phyloP scores from a whole-genome alignment of 768 basidiomycete species.

The Lyophyllum decastes region DNA sequence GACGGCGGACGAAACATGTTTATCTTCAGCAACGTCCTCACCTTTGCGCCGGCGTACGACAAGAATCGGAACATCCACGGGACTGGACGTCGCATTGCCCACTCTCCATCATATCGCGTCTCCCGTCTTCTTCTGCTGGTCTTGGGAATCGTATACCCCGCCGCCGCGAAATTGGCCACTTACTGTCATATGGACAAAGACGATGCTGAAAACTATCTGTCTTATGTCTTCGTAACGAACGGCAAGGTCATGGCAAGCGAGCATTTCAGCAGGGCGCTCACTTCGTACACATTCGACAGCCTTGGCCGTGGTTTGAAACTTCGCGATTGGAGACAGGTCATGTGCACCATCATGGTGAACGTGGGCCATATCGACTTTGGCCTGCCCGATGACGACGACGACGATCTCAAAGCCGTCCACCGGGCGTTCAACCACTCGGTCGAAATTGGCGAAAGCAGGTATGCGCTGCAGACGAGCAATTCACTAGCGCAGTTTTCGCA shows the following conservation, averaged over 20 bases:
- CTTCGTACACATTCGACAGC: not conserved
- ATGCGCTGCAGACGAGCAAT: not conserved
- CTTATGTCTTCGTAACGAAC: not conserved
- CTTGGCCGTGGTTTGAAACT: not conserved
- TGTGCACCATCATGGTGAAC: conserved; percentile 1
- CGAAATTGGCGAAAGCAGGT: not conserved
- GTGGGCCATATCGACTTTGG: not conserved
- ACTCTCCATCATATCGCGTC: not conserved
- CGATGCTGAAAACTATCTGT: not conserved
- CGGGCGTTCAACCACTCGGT: not conserved
- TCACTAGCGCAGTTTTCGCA: not conserved
- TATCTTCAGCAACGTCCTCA: not conserved
- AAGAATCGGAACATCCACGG: conserved; percentile 4
- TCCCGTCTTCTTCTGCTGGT: not conserved
- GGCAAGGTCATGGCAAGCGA: not conserved
- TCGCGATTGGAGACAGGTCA: not conserved
- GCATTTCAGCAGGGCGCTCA: not conserved
- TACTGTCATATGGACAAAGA: not conserved
- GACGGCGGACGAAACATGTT: not conserved
- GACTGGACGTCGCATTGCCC: not conserved
- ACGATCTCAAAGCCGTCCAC: not conserved
- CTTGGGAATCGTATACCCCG: not conserved
- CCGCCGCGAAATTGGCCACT: not conserved
- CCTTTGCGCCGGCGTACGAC: not conserved
- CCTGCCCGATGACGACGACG: not conserved